Base-by-base conservation (phyloP, 345 rosid species). In the Acer negundo region DNA sequence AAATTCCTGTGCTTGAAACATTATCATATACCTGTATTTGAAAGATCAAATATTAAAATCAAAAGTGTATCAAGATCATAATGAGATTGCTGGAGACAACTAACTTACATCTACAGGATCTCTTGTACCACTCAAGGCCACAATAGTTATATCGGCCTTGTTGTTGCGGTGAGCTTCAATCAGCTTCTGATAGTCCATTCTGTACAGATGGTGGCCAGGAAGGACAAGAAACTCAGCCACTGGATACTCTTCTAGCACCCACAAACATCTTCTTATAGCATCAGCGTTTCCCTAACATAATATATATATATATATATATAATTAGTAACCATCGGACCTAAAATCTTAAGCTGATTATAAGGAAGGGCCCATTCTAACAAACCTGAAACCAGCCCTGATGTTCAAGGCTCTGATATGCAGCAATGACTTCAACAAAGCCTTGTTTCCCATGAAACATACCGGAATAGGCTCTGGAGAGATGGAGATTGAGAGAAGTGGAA, bases 151-250 rank as follows among this genome's bases (percentile, higher is more conserved):
- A 80, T 90, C 93, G 2, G 91, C 85, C 62, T 79, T 77, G 70
- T 84, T 84, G 31, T 79, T 86, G 74, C 93, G 76, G 68, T 93
- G 97, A 17, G 77, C 86, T 78, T 85, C 86, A 11, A 91, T 81
- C 58, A 93, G 80, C 71, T 69, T 87, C 84, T 82, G 89, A 84
- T 91, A 94, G 83, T 94, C 95, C 98, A 93, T 90, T 85, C 26
- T 86, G 80, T 94, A 94, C 47, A 94, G 87, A 88, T 91, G 97
- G 72, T 93, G 95, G 6, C 97, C 97, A 0, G 95, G 97, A 82
- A 91, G 94, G 77, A 94, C 78, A 74, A 93, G 79, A 84, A 87
- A 94, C 78, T 93, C 94, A 0, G 83, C 79, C 53, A 91, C 89
- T 6, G 93, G 97, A 47, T 86, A 81, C 86, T 94, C 97, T 75